Evolutionary conservation across 495 filamentous ascomycete species (phyloP).

Genomic region (Penicillium cinerascens): DNA sequence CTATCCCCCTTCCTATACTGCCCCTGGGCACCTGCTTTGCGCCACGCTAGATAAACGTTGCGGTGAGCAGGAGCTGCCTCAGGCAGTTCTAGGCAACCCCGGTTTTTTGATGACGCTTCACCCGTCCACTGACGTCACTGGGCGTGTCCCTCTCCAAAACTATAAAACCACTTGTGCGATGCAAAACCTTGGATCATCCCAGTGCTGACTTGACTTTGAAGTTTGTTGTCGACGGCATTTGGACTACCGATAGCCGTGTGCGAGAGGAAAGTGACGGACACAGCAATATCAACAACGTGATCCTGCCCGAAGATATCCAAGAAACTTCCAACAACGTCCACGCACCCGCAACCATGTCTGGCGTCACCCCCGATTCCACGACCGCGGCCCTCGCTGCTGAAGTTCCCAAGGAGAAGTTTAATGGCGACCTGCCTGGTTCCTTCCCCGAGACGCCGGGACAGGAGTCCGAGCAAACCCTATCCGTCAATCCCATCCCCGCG

Average conservation of each 20-base stretch:
- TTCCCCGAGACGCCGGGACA: slow-evolving; percentile 76
- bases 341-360: slow-evolving; percentile 53
- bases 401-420: slow-evolving; percentile 57
- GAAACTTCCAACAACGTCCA: slow-evolving; percentile 37
- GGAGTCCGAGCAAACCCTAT: slow-evolving; percentile 52
- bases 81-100: slow-evolving; percentile 13
- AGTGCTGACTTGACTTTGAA: slow-evolving; percentile 32
- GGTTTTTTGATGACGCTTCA: slow-evolving; percentile 29
- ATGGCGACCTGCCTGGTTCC: slow-evolving; percentile 61
- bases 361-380: slow-evolving; percentile 67
- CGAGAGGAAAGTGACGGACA: slow-evolving; percentile 74
- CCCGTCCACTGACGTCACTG: slow-evolving; percentile 33
- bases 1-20: slow-evolving; percentile 2
- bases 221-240: slow-evolving; percentile 90
- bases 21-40: slow-evolving; percentile 2
- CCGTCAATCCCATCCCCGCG: slow-evolving; percentile 68
- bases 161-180: slow-evolving; percentile 23
- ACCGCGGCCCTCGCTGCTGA: slow-evolving; percentile 67
- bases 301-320: slow-evolving; percentile 68
- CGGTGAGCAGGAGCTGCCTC: slow-evolving; percentile 17
- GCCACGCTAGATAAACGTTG: slow-evolving; percentile 11
- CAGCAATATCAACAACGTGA: slow-evolving; percentile 85
- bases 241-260: slow-evolving; percentile 74
- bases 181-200: background rate
- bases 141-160: slow-evolving; percentile 10